A percentile compares a stretch with the other conserved stretches of the same genome.
Conservation (phyloP, 176 grass and related monocot species). For the Oryza glaberrima region DNA sequence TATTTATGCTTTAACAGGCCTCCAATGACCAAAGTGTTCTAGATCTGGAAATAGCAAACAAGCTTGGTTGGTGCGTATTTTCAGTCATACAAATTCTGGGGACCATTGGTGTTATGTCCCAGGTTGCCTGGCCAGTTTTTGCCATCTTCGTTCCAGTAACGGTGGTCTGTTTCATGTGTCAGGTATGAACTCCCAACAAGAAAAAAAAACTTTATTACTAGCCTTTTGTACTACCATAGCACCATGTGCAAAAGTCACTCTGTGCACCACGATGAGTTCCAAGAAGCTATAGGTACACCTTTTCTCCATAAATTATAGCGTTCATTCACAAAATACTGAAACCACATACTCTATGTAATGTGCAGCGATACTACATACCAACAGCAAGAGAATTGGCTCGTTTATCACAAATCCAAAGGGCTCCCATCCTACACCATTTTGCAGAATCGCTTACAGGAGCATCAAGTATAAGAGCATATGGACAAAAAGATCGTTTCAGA, state of each 20-base stretch:
- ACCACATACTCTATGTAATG: slow-evolving; percentile 35
- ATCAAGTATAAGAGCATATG: slow-evolving; percentile 89
- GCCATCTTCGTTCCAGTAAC: slow-evolving; percentile 91
- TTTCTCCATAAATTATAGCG: slow-evolving; percentile 25
- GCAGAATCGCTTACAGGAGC: slow-evolving; percentile 87
- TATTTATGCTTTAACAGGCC: slow-evolving; percentile 49
- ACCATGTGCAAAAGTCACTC: slow-evolving; percentile 16
- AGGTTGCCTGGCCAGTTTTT: slow-evolving; percentile 97
- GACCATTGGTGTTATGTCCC: slow-evolving; percentile 92
- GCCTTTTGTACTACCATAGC: not conserved
- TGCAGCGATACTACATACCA: slow-evolving; percentile 94
- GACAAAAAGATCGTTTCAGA: slow-evolving; percentile 78
- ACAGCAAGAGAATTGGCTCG: slow-evolving; percentile 90
- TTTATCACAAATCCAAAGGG: slow-evolving; percentile 84
- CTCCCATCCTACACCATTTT: slow-evolving; percentile 97
- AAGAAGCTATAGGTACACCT: not conserved
- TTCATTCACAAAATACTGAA: slow-evolving; percentile 34
- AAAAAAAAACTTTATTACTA: slow-evolving; percentile 4
- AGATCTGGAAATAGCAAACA: slow-evolving; percentile 78
- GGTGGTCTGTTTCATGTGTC: slow-evolving; percentile 63
- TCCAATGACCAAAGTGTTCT: slow-evolving; percentile 94
- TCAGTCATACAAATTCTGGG: slow-evolving; percentile 84
- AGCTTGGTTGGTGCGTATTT: slow-evolving; percentile 82
- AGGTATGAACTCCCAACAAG: slow-evolving; percentile 60
- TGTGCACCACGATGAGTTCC: not conserved